phyloP scores from a whole-genome alignment of 2,329 filamentous ascomycete species.

The Pyricularia sp. region DNA sequence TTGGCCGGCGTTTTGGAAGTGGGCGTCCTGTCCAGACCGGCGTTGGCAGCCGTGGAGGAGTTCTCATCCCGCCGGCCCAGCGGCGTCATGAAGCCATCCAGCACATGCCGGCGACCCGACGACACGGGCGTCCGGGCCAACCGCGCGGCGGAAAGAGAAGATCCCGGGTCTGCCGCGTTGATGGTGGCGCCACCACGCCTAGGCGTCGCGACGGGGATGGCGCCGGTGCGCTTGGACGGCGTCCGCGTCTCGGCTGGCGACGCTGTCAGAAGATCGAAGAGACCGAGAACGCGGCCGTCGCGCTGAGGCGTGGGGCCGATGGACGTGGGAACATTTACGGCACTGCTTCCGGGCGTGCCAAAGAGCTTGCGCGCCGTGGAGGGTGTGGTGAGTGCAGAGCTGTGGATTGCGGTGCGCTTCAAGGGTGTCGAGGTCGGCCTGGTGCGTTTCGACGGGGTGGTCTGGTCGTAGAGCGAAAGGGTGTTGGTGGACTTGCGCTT shows the following conservation, averaged over 20 bases:
- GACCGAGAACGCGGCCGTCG: conserved; percentile 65
- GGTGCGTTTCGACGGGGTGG: conserved; percentile 43
- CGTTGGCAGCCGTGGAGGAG: conserved; percentile 2
- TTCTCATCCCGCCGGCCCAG: conserved; percentile 37
- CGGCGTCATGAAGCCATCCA: conserved; percentile 59
- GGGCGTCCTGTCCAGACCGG: conserved; percentile 7
- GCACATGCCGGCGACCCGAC: conserved; percentile 48
- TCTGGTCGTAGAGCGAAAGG: conserved; percentile 17
- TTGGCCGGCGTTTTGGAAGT: conserved; percentile 32
- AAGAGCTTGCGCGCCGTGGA: conserved; percentile 49
- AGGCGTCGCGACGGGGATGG: conserved; percentile 22
- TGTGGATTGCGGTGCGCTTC: conserved; percentile 17
- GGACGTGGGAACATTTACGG: conserved; percentile 38
- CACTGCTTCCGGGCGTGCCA: conserved; percentile 28
- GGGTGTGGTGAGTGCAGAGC: conserved; percentile 39
- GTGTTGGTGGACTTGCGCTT: conserved; percentile 31
- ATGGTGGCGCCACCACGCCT: conserved; percentile 25
- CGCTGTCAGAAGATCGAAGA: conserved; percentile 55
- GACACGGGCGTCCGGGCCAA: conserved; percentile 42
- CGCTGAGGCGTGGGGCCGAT: conserved; percentile 74
- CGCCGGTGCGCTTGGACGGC: conserved; percentile 30
- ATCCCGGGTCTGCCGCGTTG: conserved; percentile 17
- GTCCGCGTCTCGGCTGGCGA: conserved; percentile 31
- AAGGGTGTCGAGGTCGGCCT: conserved; percentile 38
- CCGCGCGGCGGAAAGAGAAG: conserved; percentile 10